Conservation (phyloP, 495 filamentous ascomycete genomes). For the Lasiosphaeriaceae sp. region DNA sequence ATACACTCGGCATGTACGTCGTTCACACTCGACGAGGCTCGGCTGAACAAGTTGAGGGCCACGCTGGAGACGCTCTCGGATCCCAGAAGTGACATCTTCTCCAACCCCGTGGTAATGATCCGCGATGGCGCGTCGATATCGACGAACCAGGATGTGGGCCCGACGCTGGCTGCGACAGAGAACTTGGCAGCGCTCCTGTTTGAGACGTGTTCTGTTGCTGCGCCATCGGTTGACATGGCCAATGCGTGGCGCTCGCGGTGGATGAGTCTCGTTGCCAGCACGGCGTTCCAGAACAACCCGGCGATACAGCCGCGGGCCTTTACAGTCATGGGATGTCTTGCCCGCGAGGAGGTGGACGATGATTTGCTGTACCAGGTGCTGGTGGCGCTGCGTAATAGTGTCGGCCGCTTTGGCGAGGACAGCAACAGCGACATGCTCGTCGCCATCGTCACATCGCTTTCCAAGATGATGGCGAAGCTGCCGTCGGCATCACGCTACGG, state of each 20-base stretch:
- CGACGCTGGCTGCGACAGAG: slow-evolving; percentile 49
- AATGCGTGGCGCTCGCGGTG: slow-evolving; percentile 67
- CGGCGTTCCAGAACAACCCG: slow-evolving; percentile 66
- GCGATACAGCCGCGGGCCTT: slow-evolving; percentile 65
- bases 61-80: slow-evolving; percentile 55
- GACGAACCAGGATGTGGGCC: slow-evolving; percentile 44
- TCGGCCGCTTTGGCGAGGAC: slow-evolving; percentile 55
- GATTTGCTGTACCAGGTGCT: slow-evolving; percentile 66
- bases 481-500: slow-evolving; percentile 60
- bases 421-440: slow-evolving; percentile 61
- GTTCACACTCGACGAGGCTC: slow-evolving; percentile 53
- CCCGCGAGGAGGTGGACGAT: slow-evolving; percentile 63
- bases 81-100: slow-evolving; percentile 45
- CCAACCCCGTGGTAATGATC: slow-evolving; percentile 31
- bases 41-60: slow-evolving; percentile 47
- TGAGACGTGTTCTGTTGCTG: slow-evolving; percentile 58
- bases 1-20: slow-evolving; percentile 63
- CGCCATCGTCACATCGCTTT: slow-evolving; percentile 58
- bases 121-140: slow-evolving; percentile 43
- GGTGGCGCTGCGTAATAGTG: slow-evolving; percentile 57
- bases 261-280: slow-evolving; percentile 68
- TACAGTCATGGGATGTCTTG: slow-evolving; percentile 65
- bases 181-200: slow-evolving; percentile 52
- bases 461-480: slow-evolving; percentile 67
- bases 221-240: slow-evolving; percentile 58